A percentile compares a stretch with the other conserved stretches of the same genome.
Conservation (phyloP, 495 filamentous ascomycete genomes). For the Aspergillus egyptiacus region DNA sequence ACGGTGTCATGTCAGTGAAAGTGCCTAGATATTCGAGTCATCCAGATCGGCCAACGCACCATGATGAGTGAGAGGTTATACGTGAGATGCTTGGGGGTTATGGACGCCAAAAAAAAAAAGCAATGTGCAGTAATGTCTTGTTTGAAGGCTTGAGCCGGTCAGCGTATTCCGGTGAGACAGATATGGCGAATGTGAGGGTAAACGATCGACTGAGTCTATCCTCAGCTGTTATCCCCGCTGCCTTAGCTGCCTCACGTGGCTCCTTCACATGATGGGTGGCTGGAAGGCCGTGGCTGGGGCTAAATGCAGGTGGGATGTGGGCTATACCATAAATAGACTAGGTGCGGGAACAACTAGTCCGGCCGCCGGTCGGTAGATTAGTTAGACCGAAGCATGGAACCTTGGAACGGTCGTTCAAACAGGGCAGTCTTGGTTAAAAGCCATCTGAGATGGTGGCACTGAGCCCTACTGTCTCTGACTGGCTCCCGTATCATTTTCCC, state of each 20-base stretch:
- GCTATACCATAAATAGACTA: no score
- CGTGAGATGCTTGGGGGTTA: not conserved
- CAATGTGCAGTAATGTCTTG: not conserved
- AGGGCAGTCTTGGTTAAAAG: no score
- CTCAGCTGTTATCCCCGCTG: not conserved
- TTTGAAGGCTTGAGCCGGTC: not conserved
- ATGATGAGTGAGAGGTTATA: not conserved
- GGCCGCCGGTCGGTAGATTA: no score
- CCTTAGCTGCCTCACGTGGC: constrained; percentile 8
- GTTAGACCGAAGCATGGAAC: no score
- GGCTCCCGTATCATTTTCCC: not conserved
- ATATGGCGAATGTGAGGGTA: not conserved
- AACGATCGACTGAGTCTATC: not conserved
- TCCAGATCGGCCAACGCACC: not conserved
- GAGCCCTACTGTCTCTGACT: not conserved
- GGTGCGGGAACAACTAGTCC: no score
- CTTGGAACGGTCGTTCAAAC: no score
- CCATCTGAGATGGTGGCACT: not conserved
- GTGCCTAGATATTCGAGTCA: not conserved
- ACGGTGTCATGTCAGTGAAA: constrained; percentile 9
- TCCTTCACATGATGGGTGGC: constrained; percentile 7
- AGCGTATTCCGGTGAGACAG: not conserved
- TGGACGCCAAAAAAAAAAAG: constrained; percentile 7
- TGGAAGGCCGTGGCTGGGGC: constrained; percentile 3
- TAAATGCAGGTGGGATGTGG: no score